These are phyloP conservation scores for Pseudogymnoascus sp. DNA, from an alignment of 2,329 filamentous ascomycete species.

Conservation along the genomic window DNA sequence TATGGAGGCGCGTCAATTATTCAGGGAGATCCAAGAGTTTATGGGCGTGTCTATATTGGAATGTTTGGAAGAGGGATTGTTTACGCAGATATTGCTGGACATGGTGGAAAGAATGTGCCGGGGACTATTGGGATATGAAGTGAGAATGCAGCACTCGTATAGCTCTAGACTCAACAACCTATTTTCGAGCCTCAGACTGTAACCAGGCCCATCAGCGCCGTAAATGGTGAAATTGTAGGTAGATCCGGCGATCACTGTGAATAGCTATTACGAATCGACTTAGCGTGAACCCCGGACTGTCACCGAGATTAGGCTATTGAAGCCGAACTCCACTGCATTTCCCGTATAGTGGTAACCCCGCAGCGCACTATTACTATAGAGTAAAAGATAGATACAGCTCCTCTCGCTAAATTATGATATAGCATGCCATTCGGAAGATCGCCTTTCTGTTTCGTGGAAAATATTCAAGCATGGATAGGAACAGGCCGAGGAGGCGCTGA, in stretches of 20 bases:
- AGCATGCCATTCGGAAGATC: not conserved
- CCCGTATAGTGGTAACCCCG: not conserved
- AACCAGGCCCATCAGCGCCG: not conserved
- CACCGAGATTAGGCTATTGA: not conserved
- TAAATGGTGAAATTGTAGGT: not conserved
- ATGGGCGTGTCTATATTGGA: conserved; percentile 15
- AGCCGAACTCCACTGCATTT: not conserved
- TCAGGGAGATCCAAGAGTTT: conserved; percentile 13
- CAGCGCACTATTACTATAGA: not conserved
- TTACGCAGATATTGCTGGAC: conserved; percentile 14
- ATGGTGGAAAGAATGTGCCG: not conserved
- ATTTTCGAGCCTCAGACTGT: not conserved
- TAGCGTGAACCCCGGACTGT: not conserved
- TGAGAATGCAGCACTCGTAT: not conserved
- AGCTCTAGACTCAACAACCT: not conserved
- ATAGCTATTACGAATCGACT: not conserved
- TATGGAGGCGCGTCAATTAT: conserved; percentile 14
- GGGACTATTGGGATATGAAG: conserved; percentile 11
- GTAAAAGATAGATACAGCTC: not conserved
- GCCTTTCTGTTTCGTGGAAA: conserved; percentile 7
- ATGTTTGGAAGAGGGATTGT: conserved; percentile 16
- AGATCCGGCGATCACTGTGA: not conserved
- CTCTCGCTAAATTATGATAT: not conserved
- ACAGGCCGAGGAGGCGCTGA: not conserved
- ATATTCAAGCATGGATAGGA: not conserved